Evolutionary conservation across 805 yeast species (phyloP), one percentile per base, ranked within the genome.

Genomic region (Saturnispora galanensis): DNA sequence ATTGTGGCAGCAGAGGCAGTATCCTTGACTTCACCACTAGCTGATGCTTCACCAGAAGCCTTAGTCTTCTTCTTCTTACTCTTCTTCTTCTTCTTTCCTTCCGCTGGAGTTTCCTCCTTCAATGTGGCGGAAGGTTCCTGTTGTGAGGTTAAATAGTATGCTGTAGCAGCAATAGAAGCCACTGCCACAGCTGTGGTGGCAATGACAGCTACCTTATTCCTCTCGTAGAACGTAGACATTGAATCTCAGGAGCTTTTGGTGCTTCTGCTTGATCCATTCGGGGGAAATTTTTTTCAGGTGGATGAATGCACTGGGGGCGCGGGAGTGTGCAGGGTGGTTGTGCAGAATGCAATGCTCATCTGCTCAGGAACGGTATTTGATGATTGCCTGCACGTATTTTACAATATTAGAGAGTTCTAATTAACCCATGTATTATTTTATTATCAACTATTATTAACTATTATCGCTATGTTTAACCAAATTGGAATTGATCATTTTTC

Each of bases 111-210:
- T 6, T 21, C 26, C 26, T 21, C 26, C 26, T 21, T 21, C 51
- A 31, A 40, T 41, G 50, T 53, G 10, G 51, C 47, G 16, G 53
- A 9, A 51, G 53, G 16, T 41, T 47, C 52, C 55, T 65, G 54
- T 57, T 67, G 49, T 51, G 49, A 58, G 12, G 33, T 17, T 52
- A 66, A 62, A 39, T 69, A 68, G 51, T 69, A 71, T 48, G 68
- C 67, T 32, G 74, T 67, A 44, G 75, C 77, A 3, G 63, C 66
- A 44, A 65, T 68, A 17, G 77, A 73, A 40, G 76, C 67, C 31
- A 68, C 67, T 51, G 76, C 75, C 32, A 75, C 76, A 44, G 71
- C 63, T 1, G 78, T 72, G 10, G 78, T 66, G 33, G 73, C 62
- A 30, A 71, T 67, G 42, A 76, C 59, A 33, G 75, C 77, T 31